Conservation (phyloP, 768 basidiomycete genomes). For the Trametes cubensis region DNA sequence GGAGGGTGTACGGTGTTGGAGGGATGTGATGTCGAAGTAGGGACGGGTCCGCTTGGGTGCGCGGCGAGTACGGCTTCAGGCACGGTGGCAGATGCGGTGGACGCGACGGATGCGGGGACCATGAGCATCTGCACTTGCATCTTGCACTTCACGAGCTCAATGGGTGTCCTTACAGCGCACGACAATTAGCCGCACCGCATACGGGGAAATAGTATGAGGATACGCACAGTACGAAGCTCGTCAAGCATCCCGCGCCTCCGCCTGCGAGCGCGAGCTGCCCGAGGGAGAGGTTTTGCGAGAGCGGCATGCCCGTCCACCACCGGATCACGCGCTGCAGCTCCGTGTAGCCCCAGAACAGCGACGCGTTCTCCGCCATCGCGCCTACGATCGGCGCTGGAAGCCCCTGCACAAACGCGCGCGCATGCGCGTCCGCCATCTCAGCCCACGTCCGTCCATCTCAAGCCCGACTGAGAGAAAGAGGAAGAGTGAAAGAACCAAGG, state of each 20-base stretch:
- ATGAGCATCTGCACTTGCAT: constrained; percentile 95
- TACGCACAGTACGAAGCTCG: constrained; percentile 85
- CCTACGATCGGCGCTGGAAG: constrained; percentile 89
- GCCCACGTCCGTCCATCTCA: background rate
- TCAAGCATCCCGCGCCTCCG: constrained; percentile 82
- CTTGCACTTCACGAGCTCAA: constrained; percentile 95
- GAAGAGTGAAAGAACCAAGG: background rate
- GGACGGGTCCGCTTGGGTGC: constrained; percentile 18
- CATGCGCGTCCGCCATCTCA: background rate
- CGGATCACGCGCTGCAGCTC: constrained; percentile 69
- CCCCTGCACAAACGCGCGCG: constrained; percentile 47
- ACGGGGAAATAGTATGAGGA: background rate
- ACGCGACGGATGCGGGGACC: constrained; percentile 27
- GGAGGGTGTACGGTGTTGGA: constrained; percentile 20
- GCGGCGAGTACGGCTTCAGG: constrained; percentile 24
- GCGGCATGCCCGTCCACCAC: constrained; percentile 38
- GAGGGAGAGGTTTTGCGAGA: constrained; percentile 52
- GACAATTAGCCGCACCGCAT: background rate
- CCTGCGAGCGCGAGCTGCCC: constrained; percentile 78
- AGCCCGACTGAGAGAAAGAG: background rate
- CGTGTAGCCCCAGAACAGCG: constrained; percentile 84
- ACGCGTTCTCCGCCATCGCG: constrained; percentile 90
- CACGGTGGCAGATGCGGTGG: constrained; percentile 23
- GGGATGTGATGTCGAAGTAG: constrained; percentile 9
- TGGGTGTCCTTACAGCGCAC: constrained; percentile 66